Percentiles rank a stretch among this genome's conserved stretches.
Evolutionary conservation across 2,329 filamentous ascomycete species (phyloP).

Genomic region (Neoarthrinium moseri): DNA sequence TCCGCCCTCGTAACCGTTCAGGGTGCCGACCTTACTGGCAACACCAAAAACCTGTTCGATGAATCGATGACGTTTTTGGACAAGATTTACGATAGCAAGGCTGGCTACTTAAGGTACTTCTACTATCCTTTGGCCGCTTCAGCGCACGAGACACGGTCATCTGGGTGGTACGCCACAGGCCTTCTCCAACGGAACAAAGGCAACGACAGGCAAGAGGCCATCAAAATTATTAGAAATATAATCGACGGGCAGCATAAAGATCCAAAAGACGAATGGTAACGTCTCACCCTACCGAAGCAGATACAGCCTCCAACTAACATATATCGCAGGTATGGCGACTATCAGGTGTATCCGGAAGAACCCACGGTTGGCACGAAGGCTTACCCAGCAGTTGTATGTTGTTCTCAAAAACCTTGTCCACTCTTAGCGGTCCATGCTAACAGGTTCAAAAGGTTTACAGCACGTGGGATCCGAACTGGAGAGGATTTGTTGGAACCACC

Average conservation of each 20-base stretch:
- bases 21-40: not conserved
- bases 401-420: not conserved
- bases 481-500: conserved; percentile 50
- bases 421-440: not conserved
- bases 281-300: too few relatives aligned
- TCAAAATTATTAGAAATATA: conserved; percentile 43
- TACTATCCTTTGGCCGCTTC: conserved; percentile 23
- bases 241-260: conserved; percentile 43
- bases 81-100: conserved; percentile 39
- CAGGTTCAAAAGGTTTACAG: conserved; percentile 34
- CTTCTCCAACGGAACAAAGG: conserved; percentile 43
- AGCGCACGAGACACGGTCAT: conserved; percentile 44
- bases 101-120: conserved; percentile 34
- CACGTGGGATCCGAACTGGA: conserved; percentile 53
- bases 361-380: conserved; percentile 43
- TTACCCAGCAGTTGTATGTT: conserved; percentile 32
- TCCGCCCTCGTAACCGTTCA: not conserved
- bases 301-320: too few relatives aligned
- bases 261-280: too few relatives aligned
- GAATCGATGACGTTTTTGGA: conserved; percentile 45
- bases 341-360: conserved; percentile 45
- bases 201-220: conserved; percentile 39
- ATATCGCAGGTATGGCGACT: conserved; percentile 49
- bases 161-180: conserved; percentile 47
- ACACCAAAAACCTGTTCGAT: conserved; percentile 23